These are phyloP conservation scores for Boletus rufocinnamomeus DNA, from an alignment of 768 basidiomycete species.

Conservation along the genomic window DNA sequence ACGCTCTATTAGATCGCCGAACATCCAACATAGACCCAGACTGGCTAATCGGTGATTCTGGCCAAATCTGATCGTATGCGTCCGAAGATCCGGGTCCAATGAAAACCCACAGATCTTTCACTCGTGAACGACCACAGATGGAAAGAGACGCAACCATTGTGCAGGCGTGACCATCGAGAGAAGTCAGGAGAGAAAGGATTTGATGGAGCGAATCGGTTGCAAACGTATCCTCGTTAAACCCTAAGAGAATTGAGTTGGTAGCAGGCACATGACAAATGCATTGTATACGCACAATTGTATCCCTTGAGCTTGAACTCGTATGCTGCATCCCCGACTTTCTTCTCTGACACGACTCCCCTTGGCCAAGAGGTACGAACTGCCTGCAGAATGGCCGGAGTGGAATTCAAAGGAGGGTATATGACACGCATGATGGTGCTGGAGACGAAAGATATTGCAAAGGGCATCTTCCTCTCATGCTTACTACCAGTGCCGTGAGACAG, in stretches of 20 bases:
- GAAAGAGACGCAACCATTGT: constrained; percentile 68
- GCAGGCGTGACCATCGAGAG: constrained; percentile 69
- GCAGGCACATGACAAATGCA: constrained; percentile 14
- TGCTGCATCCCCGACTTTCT: constrained; percentile 68
- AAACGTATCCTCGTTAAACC: constrained; percentile 80
- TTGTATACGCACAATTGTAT: constrained; percentile 62
- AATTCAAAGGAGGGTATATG: constrained; percentile 71
- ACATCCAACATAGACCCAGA: constrained; percentile 39
- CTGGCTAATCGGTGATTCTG: constrained; percentile 39
- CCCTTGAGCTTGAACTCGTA: constrained; percentile 84
- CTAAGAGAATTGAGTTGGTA: constrained; percentile 39
- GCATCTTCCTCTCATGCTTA: constrained; percentile 40
- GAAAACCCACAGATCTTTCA: constrained; percentile 81
- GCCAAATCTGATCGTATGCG: constrained; percentile 33
- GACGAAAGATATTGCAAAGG: constrained; percentile 74
- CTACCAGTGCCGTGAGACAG: constrained; percentile 39
- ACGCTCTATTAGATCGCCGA: constrained; percentile 36
- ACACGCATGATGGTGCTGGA: constrained; percentile 71
- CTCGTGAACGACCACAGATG: constrained; percentile 68
- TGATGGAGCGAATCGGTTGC: constrained; percentile 71
- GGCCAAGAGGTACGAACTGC: constrained; percentile 80
- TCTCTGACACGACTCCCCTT: constrained; percentile 75
- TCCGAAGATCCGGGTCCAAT: constrained; percentile 50
- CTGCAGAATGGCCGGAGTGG: constrained; percentile 79
- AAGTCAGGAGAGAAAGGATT: constrained; percentile 64